These are phyloP conservation scores for Phytomonas francai DNA, from an alignment of 208 protist genomes.

Conservation along the genomic window DNA sequence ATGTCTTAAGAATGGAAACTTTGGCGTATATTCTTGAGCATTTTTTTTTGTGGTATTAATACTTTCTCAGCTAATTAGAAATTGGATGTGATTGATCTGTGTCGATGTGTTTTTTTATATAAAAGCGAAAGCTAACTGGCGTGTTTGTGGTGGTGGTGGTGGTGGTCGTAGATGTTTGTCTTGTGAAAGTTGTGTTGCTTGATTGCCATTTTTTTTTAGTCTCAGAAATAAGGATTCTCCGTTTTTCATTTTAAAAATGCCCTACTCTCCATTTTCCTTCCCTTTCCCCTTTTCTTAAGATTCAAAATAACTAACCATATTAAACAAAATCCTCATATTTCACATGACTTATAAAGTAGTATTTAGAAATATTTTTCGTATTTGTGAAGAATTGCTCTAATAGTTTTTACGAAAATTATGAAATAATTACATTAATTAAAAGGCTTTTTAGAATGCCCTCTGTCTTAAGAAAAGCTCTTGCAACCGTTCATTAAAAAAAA, in stretches of 20 bases:
- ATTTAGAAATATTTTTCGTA: not conserved
- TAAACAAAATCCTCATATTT: not conserved
- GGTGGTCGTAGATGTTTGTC: too few species aligned
- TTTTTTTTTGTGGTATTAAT: not conserved
- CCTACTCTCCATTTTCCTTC: constrained; percentile 2
- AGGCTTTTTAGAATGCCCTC: not conserved
- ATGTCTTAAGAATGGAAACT: not conserved
- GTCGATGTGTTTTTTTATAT: not conserved
- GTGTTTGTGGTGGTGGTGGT: too few species aligned
- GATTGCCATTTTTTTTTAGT: not conserved
- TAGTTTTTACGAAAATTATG: not conserved
- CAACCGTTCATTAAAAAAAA: not conserved
- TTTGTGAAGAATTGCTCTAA: not conserved
- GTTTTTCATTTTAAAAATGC: constrained; percentile 3
- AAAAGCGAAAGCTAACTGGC: not conserved
- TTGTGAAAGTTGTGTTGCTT: not conserved
- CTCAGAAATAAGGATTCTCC: not conserved
- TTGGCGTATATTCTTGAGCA: not conserved
- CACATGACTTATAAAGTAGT: not conserved
- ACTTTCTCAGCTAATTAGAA: not conserved
- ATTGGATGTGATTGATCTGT: not conserved
- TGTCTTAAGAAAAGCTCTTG: not conserved
- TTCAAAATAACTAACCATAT: not conserved
- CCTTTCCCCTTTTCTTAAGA: not conserved
- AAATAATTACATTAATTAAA: not conserved